Percentiles rank a stretch among this genome's conserved stretches.
Evolutionary conservation across 345 rosid genomes (phyloP).

Genomic region (Camelina sativa): DNA sequence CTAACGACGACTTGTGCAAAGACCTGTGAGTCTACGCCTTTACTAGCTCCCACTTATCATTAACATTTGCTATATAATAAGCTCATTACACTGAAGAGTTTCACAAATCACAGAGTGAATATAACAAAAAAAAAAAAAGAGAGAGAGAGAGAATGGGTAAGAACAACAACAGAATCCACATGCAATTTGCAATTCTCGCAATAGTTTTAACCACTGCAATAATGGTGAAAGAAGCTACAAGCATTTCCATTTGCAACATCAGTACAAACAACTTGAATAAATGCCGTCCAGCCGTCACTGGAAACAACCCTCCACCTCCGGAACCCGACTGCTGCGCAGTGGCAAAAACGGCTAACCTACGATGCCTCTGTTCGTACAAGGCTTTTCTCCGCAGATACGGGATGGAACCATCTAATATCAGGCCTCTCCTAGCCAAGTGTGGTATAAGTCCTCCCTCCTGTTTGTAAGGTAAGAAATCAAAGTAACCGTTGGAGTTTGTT

Average conservation of each 20-base stretch:
- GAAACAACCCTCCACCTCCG: constrained; percentile 49
- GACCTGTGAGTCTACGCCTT: not conserved
- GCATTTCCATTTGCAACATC: constrained; percentile 43
- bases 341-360: constrained; percentile 43
- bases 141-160: constrained; percentile 39
- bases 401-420: constrained; percentile 48
- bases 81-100: not conserved
- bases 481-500: not conserved
- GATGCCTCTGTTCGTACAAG: constrained; percentile 55
- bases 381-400: constrained; percentile 42
- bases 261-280: constrained; percentile 40
- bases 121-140: not conserved
- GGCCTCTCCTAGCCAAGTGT: constrained; percentile 49
- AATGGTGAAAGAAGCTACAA: constrained; percentile 31
- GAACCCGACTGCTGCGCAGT: constrained; percentile 49
- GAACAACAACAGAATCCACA: constrained; percentile 19
- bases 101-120: constrained; percentile 11
- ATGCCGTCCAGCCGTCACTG: constrained; percentile 57
- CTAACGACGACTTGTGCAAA: no score
- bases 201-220: constrained; percentile 19
- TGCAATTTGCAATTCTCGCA: constrained; percentile 35
- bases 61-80: constrained; percentile 23
- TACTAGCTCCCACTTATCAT: not conserved
- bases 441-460: constrained; percentile 41
- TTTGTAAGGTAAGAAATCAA: constrained; percentile 30